These are phyloP conservation scores for Pyracantha coccinea DNA, from an alignment of 331 rosid species.

Conservation along the genomic window DNA sequence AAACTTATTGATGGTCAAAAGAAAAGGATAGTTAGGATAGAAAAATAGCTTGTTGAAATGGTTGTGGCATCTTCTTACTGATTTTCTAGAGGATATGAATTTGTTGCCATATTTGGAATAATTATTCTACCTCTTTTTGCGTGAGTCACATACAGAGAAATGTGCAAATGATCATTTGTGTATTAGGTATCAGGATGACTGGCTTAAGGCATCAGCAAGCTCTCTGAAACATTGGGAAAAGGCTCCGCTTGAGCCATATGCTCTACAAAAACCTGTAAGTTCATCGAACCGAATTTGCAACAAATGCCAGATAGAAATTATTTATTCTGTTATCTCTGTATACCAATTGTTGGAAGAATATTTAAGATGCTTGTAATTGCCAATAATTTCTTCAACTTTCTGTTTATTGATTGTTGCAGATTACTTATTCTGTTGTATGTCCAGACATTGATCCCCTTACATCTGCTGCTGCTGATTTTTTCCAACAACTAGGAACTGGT, in stretches of 20 bases:
- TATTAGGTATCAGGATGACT: conserved; percentile 92
- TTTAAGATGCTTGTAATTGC: conserved; percentile 14
- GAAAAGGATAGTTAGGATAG: background rate
- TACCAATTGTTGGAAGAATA: background rate
- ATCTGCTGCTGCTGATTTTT: conserved; percentile 87
- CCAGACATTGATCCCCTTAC: conserved; percentile 95
- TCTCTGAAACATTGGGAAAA: conserved; percentile 88
- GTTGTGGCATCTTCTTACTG: background rate
- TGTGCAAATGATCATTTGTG: conserved; percentile 1
- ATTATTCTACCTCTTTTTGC: background rate
- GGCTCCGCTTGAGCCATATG: conserved; percentile 97
- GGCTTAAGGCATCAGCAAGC: conserved; percentile 91
- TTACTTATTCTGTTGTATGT: conserved; percentile 71
- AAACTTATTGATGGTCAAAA: background rate
- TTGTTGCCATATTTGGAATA: background rate
- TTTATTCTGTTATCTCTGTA: conserved; percentile 3
- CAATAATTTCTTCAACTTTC: conserved; percentile 7
- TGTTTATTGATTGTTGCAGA: conserved; percentile 51
- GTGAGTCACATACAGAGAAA: background rate
- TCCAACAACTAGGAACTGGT: conserved; percentile 98
- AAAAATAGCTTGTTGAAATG: background rate
- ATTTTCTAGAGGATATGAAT: background rate
- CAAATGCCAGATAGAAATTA: background rate
- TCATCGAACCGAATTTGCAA: conserved; percentile 17
- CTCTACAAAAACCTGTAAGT: conserved; percentile 79